These are phyloP conservation scores for Suhomyces bokatorum DNA, from an alignment of 1,139 yeast genomes.

Conservation along the genomic window DNA sequence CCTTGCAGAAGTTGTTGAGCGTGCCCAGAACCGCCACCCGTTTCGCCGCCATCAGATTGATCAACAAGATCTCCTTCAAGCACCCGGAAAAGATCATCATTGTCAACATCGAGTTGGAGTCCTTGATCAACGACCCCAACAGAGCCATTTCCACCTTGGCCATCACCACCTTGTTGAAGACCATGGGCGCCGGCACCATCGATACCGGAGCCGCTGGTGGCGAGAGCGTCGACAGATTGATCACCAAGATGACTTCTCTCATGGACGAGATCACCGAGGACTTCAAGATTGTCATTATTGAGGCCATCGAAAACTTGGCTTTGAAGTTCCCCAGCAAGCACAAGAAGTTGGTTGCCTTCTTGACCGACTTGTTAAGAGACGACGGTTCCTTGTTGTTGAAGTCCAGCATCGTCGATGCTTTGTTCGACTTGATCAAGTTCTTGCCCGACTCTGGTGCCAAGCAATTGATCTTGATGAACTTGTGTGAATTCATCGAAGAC, in stretches of 20 bases:
- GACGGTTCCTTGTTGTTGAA: constrained; percentile 89
- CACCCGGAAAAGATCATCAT: constrained; percentile 77
- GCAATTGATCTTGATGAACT: constrained; percentile 79
- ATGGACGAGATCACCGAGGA: constrained; percentile 96
- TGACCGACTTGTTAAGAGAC: constrained; percentile 82
- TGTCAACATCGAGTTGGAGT: constrained; percentile 77
- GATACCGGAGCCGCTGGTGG: constrained; percentile 35
- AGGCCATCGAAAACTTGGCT: constrained; percentile 89
- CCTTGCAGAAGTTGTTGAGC: constrained; percentile 74
- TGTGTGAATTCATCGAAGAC: constrained; percentile 97
- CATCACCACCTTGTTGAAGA: constrained; percentile 90
- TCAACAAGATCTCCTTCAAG: constrained; percentile 79
- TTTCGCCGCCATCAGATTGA: constrained; percentile 89
- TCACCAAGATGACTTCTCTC: constrained; percentile 81
- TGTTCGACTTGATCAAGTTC: constrained; percentile 85
- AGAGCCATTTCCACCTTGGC: constrained; percentile 98
- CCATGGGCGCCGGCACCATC: constrained; percentile 74
- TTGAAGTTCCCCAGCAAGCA: constrained; percentile 91
- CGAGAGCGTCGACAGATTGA: constrained; percentile 84
- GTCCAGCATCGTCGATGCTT: constrained; percentile 85
- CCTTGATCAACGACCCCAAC: constrained; percentile 81
- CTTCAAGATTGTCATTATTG: constrained; percentile 90
- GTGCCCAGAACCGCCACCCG: constrained; percentile 90
- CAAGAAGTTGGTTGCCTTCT: constrained; percentile 75
- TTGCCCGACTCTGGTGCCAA: constrained; percentile 75